Evolutionary conservation across 202 grass and related monocot species (phyloP), one percentile per base, ranked within the genome.

Genomic region (Elaeis oleifera): DNA sequence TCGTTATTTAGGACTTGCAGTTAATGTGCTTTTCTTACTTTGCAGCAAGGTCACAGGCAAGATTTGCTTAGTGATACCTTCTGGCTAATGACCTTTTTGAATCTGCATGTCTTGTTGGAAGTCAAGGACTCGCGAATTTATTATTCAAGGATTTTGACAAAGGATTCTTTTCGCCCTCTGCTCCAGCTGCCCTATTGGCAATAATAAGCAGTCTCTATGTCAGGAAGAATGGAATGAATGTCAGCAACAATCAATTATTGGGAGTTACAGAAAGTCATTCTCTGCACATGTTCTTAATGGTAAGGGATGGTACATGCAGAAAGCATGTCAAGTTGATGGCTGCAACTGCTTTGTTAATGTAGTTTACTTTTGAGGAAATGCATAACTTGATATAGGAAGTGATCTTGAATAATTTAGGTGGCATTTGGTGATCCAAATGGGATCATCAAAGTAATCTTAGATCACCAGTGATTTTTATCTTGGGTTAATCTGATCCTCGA

Each of bases 201-300:
- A 54, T 86, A 53, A 21, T 80, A 44, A 78, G 81, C 15, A 70
- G 77, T 81, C 19, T 92, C 16, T 92, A 78, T 74, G 78, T 92
- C 63, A 86, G 76, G 66, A 92, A 72, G 71, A 60, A 81, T 84
- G 88, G 79, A 91, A 67, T 73, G 70, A 20, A 55, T 76, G 56
- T 71, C 84, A 89, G 54, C 79, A 86, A 73, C 64, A 69, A 76
- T 79, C 77, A 63, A 56, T 73, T 18, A 67, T 97, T 61, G 85
- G 80, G 63, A 97, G 92, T 71, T 97, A 97, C 71, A 72, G 71
- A 74, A 97, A 97, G 55, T 97, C 85, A 61, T 89, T 99, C 86
- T 84, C 66, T 51, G 83, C 85, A 52, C 94, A 97, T 84, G 85
- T 86, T 73, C 78, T 97, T 75, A 82, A 69, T 89, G 94, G 94